Base-by-base conservation (phyloP, 2,329 filamentous ascomycete species). In the Clarireedia homoeocarpa region DNA sequence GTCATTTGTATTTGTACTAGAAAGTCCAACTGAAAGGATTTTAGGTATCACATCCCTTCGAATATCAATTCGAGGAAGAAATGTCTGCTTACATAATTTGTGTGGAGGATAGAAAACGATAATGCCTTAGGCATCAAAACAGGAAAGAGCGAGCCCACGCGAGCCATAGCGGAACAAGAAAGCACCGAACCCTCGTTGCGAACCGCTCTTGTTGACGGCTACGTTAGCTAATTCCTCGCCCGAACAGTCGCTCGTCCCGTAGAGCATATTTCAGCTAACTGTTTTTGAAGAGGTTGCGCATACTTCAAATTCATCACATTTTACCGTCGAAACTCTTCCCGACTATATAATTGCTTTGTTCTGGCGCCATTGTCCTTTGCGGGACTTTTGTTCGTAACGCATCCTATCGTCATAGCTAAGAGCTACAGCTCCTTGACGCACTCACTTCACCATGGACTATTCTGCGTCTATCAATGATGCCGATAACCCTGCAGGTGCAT, bases 371-470 rank as follows among this genome's bases (percentile, higher is more conserved):
- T 20, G 20, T 20, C 20, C 20, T 20, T 20, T 20, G 20, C 20
- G 20, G 20, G 20, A 20, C 20, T 20, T 20, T 51, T 17, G 30
- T 34, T 34, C 36, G 40, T 51, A 55, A 20, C 30, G 20, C 45
- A 39, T 44, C 51, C 27, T 15, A 47, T 27, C 44, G 15, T 15
- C 23, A 24, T 47, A 58, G 40, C 58, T 60, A 58, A 56, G 17
- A 38, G 56, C 60, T 48, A 59, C 60, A 62, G n/a, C 38, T 62
- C 20, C 42, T 45, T 55, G 27, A 36, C 47, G 40, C 12, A 40
- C 40, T 17, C 24, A 51, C 12, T 39, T 55, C 47, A 63, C 27
- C 47, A 88, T 88, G 85, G 85, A 88, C 69, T 88, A 88, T 70
- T 83, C 83, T 55, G 69, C 75, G 36, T 72, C 81, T 51, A 73